Conservation (phyloP, 805 yeast species). For the Kuraishia hungarica region DNA sequence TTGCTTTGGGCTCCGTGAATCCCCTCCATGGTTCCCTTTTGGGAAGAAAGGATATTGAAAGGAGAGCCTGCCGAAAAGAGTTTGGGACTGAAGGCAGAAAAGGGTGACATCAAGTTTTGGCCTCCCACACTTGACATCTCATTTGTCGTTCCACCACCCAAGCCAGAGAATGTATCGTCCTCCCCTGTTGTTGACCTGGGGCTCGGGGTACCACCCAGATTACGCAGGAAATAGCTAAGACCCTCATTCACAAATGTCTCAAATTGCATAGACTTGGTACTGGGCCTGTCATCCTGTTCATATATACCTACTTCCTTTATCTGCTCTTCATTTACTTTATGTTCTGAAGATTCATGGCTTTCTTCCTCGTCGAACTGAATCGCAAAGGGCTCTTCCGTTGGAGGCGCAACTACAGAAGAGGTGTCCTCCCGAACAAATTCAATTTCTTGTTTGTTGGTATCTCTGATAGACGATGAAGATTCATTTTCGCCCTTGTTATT, state of each 20-base stretch:
- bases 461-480: neutral
- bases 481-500: neutral
- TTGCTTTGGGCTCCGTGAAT: neutral
- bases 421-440: neutral
- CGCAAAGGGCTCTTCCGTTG: too few relatives aligned
- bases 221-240: neutral
- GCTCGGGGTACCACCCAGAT: neutral
- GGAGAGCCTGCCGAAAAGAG: neutral
- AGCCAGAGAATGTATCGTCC: neutral
- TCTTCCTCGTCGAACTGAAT: neutral
- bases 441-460: neutral
- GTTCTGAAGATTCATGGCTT: neutral
- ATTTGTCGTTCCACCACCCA: neutral
- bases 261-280: neutral
- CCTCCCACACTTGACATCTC: neutral
- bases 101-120: neutral
- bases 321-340: neutral
- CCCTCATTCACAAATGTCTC: constrained; percentile 1
- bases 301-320: neutral
- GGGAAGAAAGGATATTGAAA: neutral
- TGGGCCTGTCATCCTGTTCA: neutral
- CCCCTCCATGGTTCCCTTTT: neutral
- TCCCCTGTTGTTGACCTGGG: neutral
- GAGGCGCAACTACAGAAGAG: neutral
- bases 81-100: neutral